Percentiles rank a stretch among this genome's conserved stretches.
phyloP scores from a whole-genome alignment of 1,139 yeast genomes.

The Yamadazyma atlantica region DNA sequence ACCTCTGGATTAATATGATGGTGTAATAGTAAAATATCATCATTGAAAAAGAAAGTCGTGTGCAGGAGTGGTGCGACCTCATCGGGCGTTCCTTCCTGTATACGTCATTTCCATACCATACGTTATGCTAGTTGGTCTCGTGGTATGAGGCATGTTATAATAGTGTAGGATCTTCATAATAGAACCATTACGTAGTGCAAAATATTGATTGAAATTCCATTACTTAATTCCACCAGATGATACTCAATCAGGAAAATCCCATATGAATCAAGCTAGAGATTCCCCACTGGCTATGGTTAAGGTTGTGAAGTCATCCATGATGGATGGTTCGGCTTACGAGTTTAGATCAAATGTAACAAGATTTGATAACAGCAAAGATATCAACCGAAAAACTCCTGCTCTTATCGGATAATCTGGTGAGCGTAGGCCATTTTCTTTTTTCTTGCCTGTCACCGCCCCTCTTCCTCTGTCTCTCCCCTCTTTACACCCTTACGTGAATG shows the following conservation, averaged over 20 bases:
- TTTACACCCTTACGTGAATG: no score
- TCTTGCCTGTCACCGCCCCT: neutral
- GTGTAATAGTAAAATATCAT: slow-evolving; percentile 2
- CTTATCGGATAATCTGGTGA: slow-evolving; percentile 1
- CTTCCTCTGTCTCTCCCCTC: no score
- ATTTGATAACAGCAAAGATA: no score
- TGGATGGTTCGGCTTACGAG: neutral
- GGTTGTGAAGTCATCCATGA: no score
- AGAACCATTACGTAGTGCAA: slow-evolving; percentile 2
- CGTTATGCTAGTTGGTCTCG: neutral
- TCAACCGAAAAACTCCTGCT: no score
- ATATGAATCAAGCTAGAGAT: no score
- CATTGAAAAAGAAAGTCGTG: slow-evolving; percentile 1
- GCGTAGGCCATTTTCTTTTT: neutral
- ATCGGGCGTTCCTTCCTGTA: neutral
- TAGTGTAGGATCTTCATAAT: no score
- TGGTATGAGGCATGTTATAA: neutral
- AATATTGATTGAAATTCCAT: no score
- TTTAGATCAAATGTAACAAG: no score
- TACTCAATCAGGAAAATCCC: no score
- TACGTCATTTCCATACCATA: neutral
- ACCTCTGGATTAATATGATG: neutral
- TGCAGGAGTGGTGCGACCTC: neutral
- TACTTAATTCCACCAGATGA: no score
- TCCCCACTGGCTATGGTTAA: no score